Conservation (phyloP, 2,329 filamentous ascomycete genomes). For the Tolypocladium endophyticum region DNA sequence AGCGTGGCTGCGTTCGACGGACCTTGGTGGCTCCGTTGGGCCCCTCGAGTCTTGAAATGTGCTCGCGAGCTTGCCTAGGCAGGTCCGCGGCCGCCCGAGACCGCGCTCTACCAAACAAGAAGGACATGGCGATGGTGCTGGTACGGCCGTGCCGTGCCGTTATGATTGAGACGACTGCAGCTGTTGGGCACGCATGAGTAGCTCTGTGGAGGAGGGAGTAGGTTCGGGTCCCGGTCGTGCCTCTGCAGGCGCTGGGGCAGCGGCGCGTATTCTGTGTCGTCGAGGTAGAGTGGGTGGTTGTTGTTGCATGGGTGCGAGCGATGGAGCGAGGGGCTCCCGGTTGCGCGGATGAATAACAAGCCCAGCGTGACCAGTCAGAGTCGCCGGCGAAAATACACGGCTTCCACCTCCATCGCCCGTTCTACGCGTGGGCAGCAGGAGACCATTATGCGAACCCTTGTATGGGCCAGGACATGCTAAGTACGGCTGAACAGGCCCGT, state of each 20-base stretch:
- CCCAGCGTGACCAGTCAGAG: not conserved
- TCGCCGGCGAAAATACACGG: not conserved
- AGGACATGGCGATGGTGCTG: conserved; percentile 32
- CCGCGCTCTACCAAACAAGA: conserved; percentile 43
- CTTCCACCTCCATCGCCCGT: not conserved
- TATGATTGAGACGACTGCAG: not conserved
- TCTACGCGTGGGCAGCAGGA: not conserved
- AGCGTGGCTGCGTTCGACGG: not conserved
- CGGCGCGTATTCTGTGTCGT: not conserved
- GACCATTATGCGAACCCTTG: not conserved
- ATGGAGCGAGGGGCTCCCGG: not conserved
- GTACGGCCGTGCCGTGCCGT: not conserved
- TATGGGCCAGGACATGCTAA: not conserved
- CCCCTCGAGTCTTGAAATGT: conserved; percentile 41
- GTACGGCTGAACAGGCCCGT: not conserved
- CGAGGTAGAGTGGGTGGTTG: not conserved
- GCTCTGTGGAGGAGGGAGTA: not conserved
- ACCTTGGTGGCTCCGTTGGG: conserved; percentile 38
- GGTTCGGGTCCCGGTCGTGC: not conserved
- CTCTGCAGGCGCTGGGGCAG: not conserved
- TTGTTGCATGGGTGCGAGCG: not conserved
- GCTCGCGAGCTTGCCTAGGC: conserved; percentile 44
- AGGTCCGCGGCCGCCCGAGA: conserved; percentile 42
- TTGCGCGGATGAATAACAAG: not conserved
- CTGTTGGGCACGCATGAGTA: not conserved